These are phyloP conservation scores for Beta macrorhiza DNA, from an alignment of 179 eudicot species.

Conservation along the genomic window DNA sequence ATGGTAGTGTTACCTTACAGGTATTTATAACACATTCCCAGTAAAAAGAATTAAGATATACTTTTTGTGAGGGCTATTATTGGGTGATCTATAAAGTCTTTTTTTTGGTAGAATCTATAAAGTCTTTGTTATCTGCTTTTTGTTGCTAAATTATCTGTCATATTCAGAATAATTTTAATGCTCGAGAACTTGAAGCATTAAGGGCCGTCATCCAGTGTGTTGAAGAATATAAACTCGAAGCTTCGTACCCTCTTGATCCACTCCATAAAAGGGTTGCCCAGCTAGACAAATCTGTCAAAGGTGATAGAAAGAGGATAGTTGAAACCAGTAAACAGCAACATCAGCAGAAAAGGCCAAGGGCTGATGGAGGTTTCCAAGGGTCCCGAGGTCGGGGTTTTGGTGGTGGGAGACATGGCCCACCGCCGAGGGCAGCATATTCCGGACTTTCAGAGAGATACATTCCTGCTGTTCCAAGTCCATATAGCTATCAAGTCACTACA, in stretches of 20 bases:
- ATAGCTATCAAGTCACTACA: constrained; percentile 33
- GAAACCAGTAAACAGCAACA: constrained; percentile 36
- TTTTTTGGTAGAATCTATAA: background rate
- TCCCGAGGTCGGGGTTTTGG: constrained; percentile 34
- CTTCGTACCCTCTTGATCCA: constrained; percentile 53
- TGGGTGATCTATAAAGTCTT: background rate
- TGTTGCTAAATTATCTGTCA: background rate
- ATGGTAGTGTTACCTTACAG: constrained; percentile 34
- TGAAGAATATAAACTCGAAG: constrained; percentile 51
- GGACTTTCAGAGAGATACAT: constrained; percentile 32
- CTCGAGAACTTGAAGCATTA: constrained; percentile 57
- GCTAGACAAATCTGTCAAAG: constrained; percentile 47
- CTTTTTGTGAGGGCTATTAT: background rate
- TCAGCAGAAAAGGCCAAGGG: constrained; percentile 37
- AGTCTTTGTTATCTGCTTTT: background rate
- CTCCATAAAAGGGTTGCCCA: constrained; percentile 53
- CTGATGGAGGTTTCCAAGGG: constrained; percentile 35
- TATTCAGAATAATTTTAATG: constrained; percentile 44
- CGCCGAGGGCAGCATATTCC: constrained; percentile 25
- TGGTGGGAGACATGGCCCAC: constrained; percentile 35
- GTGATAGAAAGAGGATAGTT: constrained; percentile 42
- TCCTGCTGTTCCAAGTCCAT: constrained; percentile 31
- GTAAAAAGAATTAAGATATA: background rate
- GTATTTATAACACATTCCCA: background rate
- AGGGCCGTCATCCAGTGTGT: constrained; percentile 50